Conservation (phyloP, 768 basidiomycete genomes). For the Suillus decipiens region DNA sequence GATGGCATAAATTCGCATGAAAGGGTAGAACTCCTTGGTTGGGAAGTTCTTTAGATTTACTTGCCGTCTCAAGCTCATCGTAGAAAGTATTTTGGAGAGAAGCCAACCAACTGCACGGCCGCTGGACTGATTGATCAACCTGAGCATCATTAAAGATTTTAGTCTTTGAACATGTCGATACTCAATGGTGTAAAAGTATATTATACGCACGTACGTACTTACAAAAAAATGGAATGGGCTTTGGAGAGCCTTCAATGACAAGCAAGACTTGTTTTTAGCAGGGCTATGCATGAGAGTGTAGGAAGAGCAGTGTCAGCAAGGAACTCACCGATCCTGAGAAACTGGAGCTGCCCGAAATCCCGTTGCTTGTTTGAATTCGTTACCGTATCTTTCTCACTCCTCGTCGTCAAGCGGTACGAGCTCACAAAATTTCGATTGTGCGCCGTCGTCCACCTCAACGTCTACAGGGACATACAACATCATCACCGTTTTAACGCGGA, state of each 20-base stretch:
- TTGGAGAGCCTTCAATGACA: neutral
- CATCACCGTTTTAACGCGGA: neutral
- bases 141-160: neutral
- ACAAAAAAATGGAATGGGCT: neutral
- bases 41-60: neutral
- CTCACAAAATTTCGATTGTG: neutral
- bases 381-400: neutral
- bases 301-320: neutral
- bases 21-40: neutral
- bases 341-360: conserved; percentile 15
- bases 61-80: neutral
- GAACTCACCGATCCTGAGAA: conserved; percentile 29
- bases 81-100: neutral
- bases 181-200: neutral
- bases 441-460: neutral
- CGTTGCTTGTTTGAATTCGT: conserved; percentile 10
- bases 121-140: neutral
- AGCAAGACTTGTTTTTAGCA: neutral
- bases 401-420: conserved; percentile 4
- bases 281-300: conserved; percentile 11
- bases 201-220: neutral
- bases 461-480: neutral
- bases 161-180: neutral
- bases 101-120: neutral
- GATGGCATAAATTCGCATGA: neutral